These are phyloP conservation scores for Didymella glomerata DNA, from an alignment of 2,329 filamentous ascomycete species.

Conservation along the genomic window DNA sequence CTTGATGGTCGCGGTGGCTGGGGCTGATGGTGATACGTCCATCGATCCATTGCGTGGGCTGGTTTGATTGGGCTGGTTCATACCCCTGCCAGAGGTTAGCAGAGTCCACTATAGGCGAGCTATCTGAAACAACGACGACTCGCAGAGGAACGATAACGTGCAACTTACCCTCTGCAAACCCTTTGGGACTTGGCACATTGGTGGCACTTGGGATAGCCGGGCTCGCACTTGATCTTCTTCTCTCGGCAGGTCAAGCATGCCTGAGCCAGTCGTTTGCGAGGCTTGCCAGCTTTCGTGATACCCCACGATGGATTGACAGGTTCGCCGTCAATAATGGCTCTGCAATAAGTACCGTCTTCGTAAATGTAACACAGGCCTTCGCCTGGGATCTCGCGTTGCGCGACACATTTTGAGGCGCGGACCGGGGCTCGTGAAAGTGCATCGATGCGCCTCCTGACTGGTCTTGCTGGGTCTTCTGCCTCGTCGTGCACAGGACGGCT, in stretches of 20 bases:
- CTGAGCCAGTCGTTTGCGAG: constrained; percentile 87
- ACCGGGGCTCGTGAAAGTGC: constrained; percentile 45
- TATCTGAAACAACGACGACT: constrained; percentile 36
- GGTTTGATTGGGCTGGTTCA: constrained; percentile 19
- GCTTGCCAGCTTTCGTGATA: constrained; percentile 92
- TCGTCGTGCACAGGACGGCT: constrained; percentile 40
- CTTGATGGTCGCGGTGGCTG: constrained; percentile 39
- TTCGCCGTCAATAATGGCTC: constrained; percentile 84
- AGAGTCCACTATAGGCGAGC: background rate
- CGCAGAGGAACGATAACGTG: constrained; percentile 1
- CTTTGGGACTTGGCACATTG: constrained; percentile 93
- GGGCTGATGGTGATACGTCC: constrained; percentile 7
- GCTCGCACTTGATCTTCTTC: constrained; percentile 98
- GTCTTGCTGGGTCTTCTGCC: constrained; percentile 38
- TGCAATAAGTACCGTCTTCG: constrained; percentile 83
- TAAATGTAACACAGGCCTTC: constrained; percentile 87
- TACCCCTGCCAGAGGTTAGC: constrained; percentile 13
- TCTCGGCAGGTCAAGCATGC: constrained; percentile 93
- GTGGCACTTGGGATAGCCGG: constrained; percentile 83
- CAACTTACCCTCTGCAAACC: constrained; percentile 72
- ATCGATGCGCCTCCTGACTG: constrained; percentile 46
- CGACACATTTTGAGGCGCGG: constrained; percentile 47
- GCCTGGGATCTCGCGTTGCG: constrained; percentile 69
- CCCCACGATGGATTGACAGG: constrained; percentile 91
- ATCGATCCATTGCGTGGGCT: constrained; percentile 11